Conservation (phyloP, 1,284 basidiomycete species). For the Trametes sp. region DNA sequence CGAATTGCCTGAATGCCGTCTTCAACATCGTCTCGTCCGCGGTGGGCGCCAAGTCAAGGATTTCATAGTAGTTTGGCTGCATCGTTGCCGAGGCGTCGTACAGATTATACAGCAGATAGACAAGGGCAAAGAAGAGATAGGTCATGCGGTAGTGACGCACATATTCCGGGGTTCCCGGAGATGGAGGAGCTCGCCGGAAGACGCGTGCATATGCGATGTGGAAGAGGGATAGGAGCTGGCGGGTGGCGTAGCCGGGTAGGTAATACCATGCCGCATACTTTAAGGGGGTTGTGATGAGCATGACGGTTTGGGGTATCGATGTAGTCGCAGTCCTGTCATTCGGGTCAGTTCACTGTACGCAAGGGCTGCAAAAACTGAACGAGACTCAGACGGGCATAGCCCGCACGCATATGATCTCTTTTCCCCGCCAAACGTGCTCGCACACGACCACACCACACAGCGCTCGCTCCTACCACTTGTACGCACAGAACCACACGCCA, state of each 20-base stretch:
- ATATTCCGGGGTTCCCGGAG: conserved; percentile 54
- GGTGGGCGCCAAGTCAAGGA: conserved; percentile 67
- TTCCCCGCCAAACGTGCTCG: conserved; percentile 34
- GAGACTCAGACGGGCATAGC: conserved; percentile 40
- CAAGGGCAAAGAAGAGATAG: conserved; percentile 71
- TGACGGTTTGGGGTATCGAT: conserved; percentile 16
- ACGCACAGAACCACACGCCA: conserved; percentile 52
- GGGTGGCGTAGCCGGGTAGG: conserved; percentile 53
- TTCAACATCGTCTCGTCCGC: conserved; percentile 76
- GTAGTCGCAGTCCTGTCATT: conserved; percentile 4
- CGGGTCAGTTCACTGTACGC: conserved; percentile 9
- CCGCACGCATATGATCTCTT: conserved; percentile 47
- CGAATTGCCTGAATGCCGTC: conserved; percentile 77
- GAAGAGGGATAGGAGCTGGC: conserved; percentile 45
- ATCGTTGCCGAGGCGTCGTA: conserved; percentile 60
- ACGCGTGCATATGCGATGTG: conserved; percentile 46
- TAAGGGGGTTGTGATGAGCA: conserved; percentile 44
- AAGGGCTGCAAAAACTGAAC: no score
- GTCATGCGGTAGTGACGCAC: conserved; percentile 64
- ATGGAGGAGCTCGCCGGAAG: conserved; percentile 47
- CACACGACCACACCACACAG: conserved; percentile 17
- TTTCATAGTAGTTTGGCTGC: conserved; percentile 77
- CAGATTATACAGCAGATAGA: conserved; percentile 75
- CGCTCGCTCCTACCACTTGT: conserved; percentile 45
- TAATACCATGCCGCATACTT: conserved; percentile 52